Evolutionary conservation across 1,284 basidiomycete species (phyloP).

Genomic region (Trichosporon inkin): DNA sequence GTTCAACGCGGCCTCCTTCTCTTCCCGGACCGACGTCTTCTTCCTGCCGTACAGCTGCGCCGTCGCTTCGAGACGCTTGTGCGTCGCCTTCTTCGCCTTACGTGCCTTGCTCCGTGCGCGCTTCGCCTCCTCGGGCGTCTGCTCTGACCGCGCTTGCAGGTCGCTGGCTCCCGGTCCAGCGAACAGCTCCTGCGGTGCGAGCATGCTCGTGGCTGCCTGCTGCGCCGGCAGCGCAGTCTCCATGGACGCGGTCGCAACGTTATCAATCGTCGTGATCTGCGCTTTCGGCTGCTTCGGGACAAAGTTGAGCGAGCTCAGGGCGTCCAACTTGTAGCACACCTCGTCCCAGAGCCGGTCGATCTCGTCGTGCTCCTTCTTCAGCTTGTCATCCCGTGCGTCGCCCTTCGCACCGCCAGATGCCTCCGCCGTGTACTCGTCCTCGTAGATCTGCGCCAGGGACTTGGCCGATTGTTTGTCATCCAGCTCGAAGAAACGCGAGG

Average conservation of each 20-base stretch:
- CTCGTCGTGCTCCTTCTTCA: conserved; percentile 82
- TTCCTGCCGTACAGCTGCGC: conserved; percentile 62
- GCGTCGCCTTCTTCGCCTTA: conserved; percentile 68
- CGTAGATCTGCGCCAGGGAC: conserved; percentile 93
- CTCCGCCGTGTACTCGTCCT: conserved; percentile 77
- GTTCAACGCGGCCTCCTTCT: conserved; percentile 75
- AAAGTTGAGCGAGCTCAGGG: conserved; percentile 90
- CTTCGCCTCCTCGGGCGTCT: conserved; percentile 81
- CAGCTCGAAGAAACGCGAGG: conserved; percentile 82
- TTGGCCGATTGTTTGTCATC: conserved; percentile 82
- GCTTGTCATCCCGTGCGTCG: conserved; percentile 82
- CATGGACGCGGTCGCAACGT: conserved; percentile 76
- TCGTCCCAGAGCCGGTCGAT: conserved; percentile 75
- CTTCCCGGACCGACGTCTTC: conserved; percentile 60
- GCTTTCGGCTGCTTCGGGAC: conserved; percentile 92
- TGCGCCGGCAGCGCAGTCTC: conserved; percentile 87
- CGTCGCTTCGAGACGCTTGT: conserved; percentile 64
- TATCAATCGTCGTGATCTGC: conserved; percentile 77
- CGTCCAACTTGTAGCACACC: conserved; percentile 86
- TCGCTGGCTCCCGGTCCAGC: conserved; percentile 57
- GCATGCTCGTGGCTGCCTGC: conserved; percentile 68
- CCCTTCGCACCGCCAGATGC: conserved; percentile 52
- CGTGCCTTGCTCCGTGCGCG: conserved; percentile 65
- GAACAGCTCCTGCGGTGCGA: conserved; percentile 92
- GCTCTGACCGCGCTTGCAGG: conserved; percentile 66